Conservation (phyloP, 2,329 filamentous ascomycete species). For the Cladosporium sphaerospermum region DNA sequence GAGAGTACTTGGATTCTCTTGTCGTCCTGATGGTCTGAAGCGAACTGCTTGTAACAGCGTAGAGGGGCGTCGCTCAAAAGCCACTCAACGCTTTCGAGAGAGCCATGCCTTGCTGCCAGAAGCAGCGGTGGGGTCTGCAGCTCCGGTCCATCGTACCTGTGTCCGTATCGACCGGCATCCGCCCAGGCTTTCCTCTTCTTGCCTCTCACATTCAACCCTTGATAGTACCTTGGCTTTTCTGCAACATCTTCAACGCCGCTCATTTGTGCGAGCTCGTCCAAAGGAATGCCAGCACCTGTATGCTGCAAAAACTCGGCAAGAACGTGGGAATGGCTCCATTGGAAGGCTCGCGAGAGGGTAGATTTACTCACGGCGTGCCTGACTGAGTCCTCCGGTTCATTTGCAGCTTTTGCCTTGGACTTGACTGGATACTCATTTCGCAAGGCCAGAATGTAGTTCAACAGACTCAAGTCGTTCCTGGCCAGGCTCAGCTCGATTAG, state of each 20-base stretch:
- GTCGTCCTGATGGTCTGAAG: constrained; percentile 56
- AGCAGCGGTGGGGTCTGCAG: constrained; percentile 53
- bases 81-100: constrained; percentile 67
- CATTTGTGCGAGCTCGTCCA: constrained; percentile 60
- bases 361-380: background rate
- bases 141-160: constrained; percentile 14
- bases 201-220: constrained; percentile 69
- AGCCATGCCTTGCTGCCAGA: constrained; percentile 51
- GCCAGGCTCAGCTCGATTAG: constrained; percentile 31
- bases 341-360: constrained; percentile 39
- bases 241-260: constrained; percentile 52
- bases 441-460: constrained; percentile 55
- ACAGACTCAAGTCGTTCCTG: constrained; percentile 47
- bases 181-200: constrained; percentile 73
- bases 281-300: constrained; percentile 62
- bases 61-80: constrained; percentile 66
- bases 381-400: no score
- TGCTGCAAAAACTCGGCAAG: constrained; percentile 59
- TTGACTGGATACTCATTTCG: constrained; percentile 40
- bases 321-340: constrained; percentile 47
- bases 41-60: constrained; percentile 63
- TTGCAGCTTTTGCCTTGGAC: background rate
- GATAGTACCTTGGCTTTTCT: constrained; percentile 65
- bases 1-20: constrained; percentile 56
- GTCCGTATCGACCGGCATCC: constrained; percentile 47